Conservation (phyloP, 1,284 basidiomycete genomes). For the Austropuccinia psidii region DNA sequence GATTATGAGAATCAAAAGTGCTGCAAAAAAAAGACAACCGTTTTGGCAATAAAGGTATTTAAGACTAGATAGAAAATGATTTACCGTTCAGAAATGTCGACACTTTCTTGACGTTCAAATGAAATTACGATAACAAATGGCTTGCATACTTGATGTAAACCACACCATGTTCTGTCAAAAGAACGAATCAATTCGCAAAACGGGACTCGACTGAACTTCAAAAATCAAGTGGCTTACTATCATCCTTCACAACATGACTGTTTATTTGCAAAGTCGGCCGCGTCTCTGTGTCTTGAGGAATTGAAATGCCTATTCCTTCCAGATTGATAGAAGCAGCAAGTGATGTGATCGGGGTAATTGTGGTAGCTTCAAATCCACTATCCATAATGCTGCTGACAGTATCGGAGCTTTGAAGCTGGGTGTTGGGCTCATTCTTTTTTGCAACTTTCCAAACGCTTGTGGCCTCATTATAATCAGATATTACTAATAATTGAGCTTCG, state of each 20-base stretch:
- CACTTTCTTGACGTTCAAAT: conserved; percentile 91
- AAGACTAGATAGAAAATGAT: conserved; percentile 42
- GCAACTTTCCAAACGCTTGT: conserved; percentile 75
- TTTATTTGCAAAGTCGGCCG: conserved; percentile 86
- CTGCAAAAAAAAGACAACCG: not conserved
- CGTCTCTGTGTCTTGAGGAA: conserved; percentile 66
- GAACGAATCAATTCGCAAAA: not conserved
- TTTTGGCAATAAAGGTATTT: not conserved
- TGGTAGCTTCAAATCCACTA: conserved; percentile 73
- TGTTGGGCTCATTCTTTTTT: conserved; percentile 51
- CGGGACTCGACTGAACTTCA: not conserved
- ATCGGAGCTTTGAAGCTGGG: conserved; percentile 59
- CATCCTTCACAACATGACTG: conserved; percentile 82
- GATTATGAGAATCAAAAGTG: conserved; percentile 77
- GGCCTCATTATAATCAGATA: conserved; percentile 80
- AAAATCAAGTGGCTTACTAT: conserved; percentile 55
- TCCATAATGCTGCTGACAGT: conserved; percentile 63
- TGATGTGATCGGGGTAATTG: conserved; percentile 61
- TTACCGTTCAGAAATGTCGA: conserved; percentile 86
- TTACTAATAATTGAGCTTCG: conserved; percentile 72
- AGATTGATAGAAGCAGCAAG: conserved; percentile 69
- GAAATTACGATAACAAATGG: conserved; percentile 83
- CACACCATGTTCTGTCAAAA: conserved; percentile 73
- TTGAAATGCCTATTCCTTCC: conserved; percentile 84
- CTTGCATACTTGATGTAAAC: conserved; percentile 96